These are phyloP conservation scores for Hypoxylon perforatum DNA, from an alignment of 495 filamentous ascomycete genomes.

Conservation along the genomic window DNA sequence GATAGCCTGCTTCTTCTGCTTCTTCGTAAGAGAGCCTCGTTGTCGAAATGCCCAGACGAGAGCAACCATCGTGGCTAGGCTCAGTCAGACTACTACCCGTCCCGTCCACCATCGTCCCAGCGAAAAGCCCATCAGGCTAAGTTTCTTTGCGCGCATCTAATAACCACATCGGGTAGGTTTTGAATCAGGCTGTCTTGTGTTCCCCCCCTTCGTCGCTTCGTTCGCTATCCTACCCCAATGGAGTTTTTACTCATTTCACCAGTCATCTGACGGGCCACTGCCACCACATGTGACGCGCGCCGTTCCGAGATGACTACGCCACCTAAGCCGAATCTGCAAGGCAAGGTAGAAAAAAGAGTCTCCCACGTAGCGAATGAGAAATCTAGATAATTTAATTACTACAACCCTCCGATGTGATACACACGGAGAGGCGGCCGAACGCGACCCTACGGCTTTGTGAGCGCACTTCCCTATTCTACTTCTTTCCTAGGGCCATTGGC, in stretches of 20 bases:
- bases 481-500: conserved; percentile 3
- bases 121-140: too few species aligned
- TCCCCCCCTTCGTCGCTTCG: neutral
- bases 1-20: conserved; percentile 4
- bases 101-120: too few species aligned
- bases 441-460: conserved; percentile 11
- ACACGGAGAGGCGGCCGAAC: conserved; percentile 13
- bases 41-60: neutral
- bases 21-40: conserved; percentile 1
- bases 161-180: conserved; percentile 6
- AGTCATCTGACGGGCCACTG: conserved; percentile 25
- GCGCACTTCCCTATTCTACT: conserved; percentile 25
- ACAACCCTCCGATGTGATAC: conserved; percentile 6
- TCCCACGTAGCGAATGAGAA: conserved; percentile 17
- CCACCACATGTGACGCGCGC: conserved; percentile 31
- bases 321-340: conserved; percentile 23
- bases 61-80: conserved; percentile 2
- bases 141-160: neutral
- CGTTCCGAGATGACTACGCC: conserved; percentile 34
- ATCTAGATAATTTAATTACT: conserved; percentile 14
- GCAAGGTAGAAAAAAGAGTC: conserved; percentile 7
- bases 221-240: conserved; percentile 9
- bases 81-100: neutral
- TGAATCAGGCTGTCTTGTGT: conserved; percentile 4
- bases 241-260: conserved; percentile 4